Evolutionary conservation across 768 basidiomycete genomes (phyloP), one percentile per base, ranked within the genome.

Genomic region (Naganishia vishniacii): DNA sequence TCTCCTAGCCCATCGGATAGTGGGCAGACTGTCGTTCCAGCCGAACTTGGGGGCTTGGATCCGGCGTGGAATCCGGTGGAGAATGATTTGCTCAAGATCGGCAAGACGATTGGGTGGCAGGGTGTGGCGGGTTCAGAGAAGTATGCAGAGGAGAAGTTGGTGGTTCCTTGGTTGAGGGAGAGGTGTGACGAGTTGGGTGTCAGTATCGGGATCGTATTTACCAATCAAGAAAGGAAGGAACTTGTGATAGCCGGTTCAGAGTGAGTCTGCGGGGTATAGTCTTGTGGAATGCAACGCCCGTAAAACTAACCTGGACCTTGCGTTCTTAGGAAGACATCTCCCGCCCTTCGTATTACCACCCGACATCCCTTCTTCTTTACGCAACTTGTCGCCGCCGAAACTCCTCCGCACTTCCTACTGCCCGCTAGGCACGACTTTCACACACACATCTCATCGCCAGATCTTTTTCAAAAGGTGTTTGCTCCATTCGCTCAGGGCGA

Each of bases 341-440:
- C 0, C 77, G 81, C 1, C 15, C 74, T 84, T 68, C 84, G 83
- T 71, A 81, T 81, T 25, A 72, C 80, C 26, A 71, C 71, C 3
- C 53, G 70, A 5, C 69, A 73, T 67, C 72, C 74, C 1, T 46
- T 65, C 4, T 69, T 73, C 51, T 75, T 67, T 58, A 67, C 69
- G 3, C 62, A 71, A 42, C 61, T 75, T 12, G 56, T 73, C 3
- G 13, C 61, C 23, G 42, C 67, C 0, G 67, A 67, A n/a, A 67
- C 69, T 1, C 59, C 72, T 23, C 18, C 58, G 11, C 72, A 75
- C 29, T 69, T 68, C 32, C 31, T 70, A 5, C 44, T 69, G 6
- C 44, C 72, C 18, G 67, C 71, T n/a, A 47, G 49, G 20, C 71
- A 32, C 8, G 66, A 75, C 48, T 42, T 56, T 16, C 64, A 70